Percentiles rank a stretch among this genome's conserved stretches.
phyloP scores from a whole-genome alignment of 1,284 basidiomycete species.

The Pseudozyma sp. region DNA sequence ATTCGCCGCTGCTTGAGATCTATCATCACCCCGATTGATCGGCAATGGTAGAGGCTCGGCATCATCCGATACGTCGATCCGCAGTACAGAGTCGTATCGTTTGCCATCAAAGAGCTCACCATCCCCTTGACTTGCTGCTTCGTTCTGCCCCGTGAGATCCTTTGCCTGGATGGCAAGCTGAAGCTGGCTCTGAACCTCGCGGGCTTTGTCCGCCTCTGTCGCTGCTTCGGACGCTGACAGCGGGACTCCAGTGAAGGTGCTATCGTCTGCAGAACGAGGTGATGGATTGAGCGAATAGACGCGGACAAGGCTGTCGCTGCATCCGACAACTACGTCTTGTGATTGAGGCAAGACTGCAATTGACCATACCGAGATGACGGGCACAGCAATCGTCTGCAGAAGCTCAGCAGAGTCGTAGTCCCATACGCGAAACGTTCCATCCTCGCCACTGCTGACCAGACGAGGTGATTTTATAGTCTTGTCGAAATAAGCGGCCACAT shows the following conservation, averaged over 20 bases:
- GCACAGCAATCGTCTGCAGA: constrained; percentile 27
- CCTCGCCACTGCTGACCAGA: constrained; percentile 46
- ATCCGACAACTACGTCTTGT: constrained; percentile 45
- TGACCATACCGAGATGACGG: constrained; percentile 48
- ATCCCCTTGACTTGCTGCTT: neutral
- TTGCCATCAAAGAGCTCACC: constrained; percentile 16
- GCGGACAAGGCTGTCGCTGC: constrained; percentile 45
- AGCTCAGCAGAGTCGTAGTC: constrained; percentile 23
- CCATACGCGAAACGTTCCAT: constrained; percentile 46
- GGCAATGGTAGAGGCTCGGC: constrained; percentile 33
- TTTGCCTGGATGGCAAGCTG: constrained; percentile 4
- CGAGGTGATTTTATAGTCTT: neutral
- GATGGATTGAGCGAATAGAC: constrained; percentile 29
- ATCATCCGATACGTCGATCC: constrained; percentile 52
- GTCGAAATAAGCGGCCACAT: constrained; percentile 17
- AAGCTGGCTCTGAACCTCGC: constrained; percentile 7
- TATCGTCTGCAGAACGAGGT: neutral
- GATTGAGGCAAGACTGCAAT: constrained; percentile 33
- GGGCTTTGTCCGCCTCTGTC: constrained; percentile 5
- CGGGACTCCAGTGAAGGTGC: constrained; percentile 9
- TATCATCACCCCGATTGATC: constrained; percentile 41
- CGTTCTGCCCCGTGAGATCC: neutral
- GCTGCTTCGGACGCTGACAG: constrained; percentile 25
- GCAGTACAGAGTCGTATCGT: constrained; percentile 48
- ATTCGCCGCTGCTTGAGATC: constrained; percentile 10